These are phyloP conservation scores for Rhinocladiella mackenziei DNA, from an alignment of 2,329 filamentous ascomycete genomes.

Conservation along the genomic window DNA sequence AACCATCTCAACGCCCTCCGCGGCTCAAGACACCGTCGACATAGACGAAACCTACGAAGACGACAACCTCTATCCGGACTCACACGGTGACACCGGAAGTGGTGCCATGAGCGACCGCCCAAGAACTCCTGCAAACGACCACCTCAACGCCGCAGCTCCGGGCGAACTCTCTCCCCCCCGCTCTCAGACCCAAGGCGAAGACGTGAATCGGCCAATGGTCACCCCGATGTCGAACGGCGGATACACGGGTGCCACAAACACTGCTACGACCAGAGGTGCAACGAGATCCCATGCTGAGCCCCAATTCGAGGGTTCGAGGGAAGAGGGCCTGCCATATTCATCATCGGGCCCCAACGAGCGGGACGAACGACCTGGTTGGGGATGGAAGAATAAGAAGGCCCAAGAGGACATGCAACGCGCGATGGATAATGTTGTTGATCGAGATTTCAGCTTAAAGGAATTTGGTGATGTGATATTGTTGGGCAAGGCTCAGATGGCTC, in stretches of 20 bases:
- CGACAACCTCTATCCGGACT: conserved; percentile 10
- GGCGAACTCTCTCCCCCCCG: conserved; percentile 30
- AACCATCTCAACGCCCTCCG: conserved; percentile 22
- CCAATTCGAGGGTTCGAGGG: not conserved
- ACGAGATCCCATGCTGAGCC: not conserved
- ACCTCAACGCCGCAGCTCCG: conserved; percentile 30
- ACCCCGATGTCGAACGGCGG: not conserved
- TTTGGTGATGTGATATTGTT: conserved; percentile 28
- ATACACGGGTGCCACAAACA: conserved; percentile 13
- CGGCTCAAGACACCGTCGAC: conserved; percentile 8
- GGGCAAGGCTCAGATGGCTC: conserved; percentile 12
- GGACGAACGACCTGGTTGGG: conserved; percentile 47
- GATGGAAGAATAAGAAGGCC: conserved; percentile 56
- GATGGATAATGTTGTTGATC: conserved; percentile 49
- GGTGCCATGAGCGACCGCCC: conserved; percentile 12
- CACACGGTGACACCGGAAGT: not conserved
- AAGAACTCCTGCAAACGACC: conserved; percentile 28
- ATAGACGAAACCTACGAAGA: conserved; percentile 13
- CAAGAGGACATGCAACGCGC: conserved; percentile 53
- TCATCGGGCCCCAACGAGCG: conserved; percentile 22
- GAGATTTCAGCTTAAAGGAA: conserved; percentile 44
- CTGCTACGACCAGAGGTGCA: conserved; percentile 10
- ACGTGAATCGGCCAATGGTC: not conserved
- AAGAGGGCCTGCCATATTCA: not conserved
- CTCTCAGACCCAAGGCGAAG: conserved; percentile 20